Conservation (phyloP, 345 rosid species). For the Gossypioides kirkii region DNA sequence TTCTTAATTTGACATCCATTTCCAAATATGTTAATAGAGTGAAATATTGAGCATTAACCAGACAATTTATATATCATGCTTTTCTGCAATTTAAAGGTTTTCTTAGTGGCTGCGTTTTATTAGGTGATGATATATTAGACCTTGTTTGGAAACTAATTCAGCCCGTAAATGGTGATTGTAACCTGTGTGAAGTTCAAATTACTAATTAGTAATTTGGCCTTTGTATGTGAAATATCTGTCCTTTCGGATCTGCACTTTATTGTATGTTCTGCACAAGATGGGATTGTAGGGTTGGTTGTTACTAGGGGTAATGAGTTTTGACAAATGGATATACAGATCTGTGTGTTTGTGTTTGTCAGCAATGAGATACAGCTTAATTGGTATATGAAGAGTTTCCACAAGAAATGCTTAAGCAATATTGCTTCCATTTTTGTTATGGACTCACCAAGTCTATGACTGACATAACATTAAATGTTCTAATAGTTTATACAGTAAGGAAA, state of each 20-base stretch:
- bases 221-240: not conserved
- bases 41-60: not conserved
- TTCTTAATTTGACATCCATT: not conserved
- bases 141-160: too few relatives aligned
- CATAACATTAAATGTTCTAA: not conserved
- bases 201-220: not conserved
- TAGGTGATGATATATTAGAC: not conserved
- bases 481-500: not conserved
- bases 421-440: not conserved
- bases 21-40: not conserved
- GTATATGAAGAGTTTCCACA: not conserved
- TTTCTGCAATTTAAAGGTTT: constrained; percentile 7
- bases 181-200: not conserved
- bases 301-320: not conserved
- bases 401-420: not conserved
- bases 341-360: not conserved
- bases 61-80: not conserved
- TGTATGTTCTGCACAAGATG: not conserved
- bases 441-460: not conserved
- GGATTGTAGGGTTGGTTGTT: not conserved
- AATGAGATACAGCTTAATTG: not conserved
- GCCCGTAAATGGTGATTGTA: not conserved
- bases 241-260: not conserved
- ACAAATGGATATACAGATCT: not conserved
- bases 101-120: not conserved